Base-by-base conservation (phyloP, 2,329 filamentous ascomycete species). In the Monilinia aucupariae region DNA sequence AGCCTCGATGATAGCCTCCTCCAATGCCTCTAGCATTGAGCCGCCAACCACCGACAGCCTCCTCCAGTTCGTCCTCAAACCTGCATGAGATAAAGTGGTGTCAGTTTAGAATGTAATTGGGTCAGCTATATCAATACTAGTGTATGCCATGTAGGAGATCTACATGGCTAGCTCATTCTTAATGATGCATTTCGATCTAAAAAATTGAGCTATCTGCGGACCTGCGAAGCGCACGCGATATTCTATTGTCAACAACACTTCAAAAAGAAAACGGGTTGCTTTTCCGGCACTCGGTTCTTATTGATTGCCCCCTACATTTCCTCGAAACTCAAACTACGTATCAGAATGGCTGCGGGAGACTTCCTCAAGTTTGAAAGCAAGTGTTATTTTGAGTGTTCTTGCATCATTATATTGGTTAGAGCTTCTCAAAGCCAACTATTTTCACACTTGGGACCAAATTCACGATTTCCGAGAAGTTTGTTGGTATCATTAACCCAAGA, bases 201-300 rank as follows among this genome's bases (percentile, higher is more conserved):
- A 34, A 8, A 5, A 47, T 45, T 25, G n/a, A n/a, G 15, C 8
- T 47, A 25, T 25, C 41, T 25, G n/a, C 30, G n/a, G 39, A 22
- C 27, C 27, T 25, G 30, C n/a, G 17, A 13, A 13, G 27, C 43
- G 25, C 41, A 2, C 7, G 12, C 13, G 8, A 17, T 12, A 4
- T 34, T 58, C 9, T 47, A 12, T 12, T 47, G 47, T 12, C 13
- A 47, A 22, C 13, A 20, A 34, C 12, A 27, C 4, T 13, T 15
- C 27, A 17, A 5, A 25, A 15, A n/a, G n/a, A n/a, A n/a, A 15
- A 2, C 0, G 4, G 13, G 10, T 17, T 1, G 12, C n/a, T 2
- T 15, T 47, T 2, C 7, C 8, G 17, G 20, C n/a, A 20, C 12
- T 4, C 4, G 43, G 2, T 32, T 37, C 13, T 20, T 22, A 7